Evolutionary conservation across 805 yeast genomes (phyloP), one percentile per base, ranked within the genome.

Genomic region (Saccharomycopsis oosterbeekiorum): DNA sequence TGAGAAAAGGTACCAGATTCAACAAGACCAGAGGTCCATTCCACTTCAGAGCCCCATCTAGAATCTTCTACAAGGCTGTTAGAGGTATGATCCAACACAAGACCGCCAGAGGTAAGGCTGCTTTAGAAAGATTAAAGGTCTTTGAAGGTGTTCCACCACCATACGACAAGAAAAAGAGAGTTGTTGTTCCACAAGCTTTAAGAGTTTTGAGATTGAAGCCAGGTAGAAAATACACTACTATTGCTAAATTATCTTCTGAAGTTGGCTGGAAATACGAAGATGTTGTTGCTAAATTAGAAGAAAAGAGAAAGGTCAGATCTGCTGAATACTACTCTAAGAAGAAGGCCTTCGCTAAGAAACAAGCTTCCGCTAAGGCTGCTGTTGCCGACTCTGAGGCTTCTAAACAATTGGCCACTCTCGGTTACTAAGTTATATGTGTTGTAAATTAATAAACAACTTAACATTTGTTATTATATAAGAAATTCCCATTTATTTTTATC

Each of bases 21-120:
- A 94, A 94, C 96, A 91, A 91, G 84, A 87, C 84, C 75, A 88
- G 91, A 80, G 99, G 99, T 84, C 98, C 98, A 76, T 94, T 93
- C 97, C 99, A 94, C 80, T 94, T 94, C 97, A 94, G 98, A 83
- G 99, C 99, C 68, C 99, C 99, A 80, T 92, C 98, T 68, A 91
- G 98, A 84, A 93, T 94, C 82, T 91, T 94, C 82, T 92, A 92
- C 96, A 94, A 94, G 88, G 97, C 99, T 76, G 81, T 94, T 78
- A 89, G 97, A 79, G 99, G 99, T 83, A 94, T 94, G 99, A 83
- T 94, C 75, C 83, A 97, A 78, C 98, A 94, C 92, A 94, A 94
- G 91, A 94, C 99, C 72, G 94, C 98, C 73, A 94, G 98, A 83
- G 99, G 99, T 82, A 88, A 89, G 84, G 98, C 98, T 77, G 99